Evolutionary conservation across 768 basidiomycete species (phyloP).

Genomic region (Imleria badia): DNA sequence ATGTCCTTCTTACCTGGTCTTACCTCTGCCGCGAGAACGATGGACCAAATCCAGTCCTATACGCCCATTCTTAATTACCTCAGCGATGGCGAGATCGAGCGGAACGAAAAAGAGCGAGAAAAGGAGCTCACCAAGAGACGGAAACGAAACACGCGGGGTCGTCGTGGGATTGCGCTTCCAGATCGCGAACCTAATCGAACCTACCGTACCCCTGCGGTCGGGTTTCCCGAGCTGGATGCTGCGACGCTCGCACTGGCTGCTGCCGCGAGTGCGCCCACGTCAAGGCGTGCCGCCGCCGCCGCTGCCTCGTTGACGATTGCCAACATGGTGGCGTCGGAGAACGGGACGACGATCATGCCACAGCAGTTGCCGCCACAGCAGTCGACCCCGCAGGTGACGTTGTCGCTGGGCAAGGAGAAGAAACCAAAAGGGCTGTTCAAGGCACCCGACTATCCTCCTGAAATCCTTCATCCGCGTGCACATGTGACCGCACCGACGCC

Average conservation of each 20-base stretch:
- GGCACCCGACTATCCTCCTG: constrained; percentile 55
- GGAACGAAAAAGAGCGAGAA: constrained; percentile 89
- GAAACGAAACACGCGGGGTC: constrained; percentile 79
- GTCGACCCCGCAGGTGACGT: constrained; percentile 29
- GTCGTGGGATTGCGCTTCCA: constrained; percentile 79
- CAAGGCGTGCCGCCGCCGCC: constrained; percentile 82
- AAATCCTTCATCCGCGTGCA: constrained; percentile 61
- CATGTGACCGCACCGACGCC: constrained; percentile 56
- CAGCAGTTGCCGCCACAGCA: constrained; percentile 44
- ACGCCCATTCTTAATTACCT: constrained; percentile 90
- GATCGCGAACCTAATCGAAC: constrained; percentile 94
- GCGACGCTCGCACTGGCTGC: constrained; percentile 65
- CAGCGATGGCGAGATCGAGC: constrained; percentile 85
- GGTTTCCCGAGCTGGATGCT: constrained; percentile 77
- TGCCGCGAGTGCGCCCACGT: constrained; percentile 65
- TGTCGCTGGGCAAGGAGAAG: constrained; percentile 57
- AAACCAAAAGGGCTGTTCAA: constrained; percentile 73
- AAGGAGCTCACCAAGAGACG: constrained; percentile 86
- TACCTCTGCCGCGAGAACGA: constrained; percentile 63
- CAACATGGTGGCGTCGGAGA: constrained; percentile 90
- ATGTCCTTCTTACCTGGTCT: constrained; percentile 87
- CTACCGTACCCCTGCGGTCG: constrained; percentile 84
- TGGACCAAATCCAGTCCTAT: constrained; percentile 75
- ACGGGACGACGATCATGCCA: constrained; percentile 60
- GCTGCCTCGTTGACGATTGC: constrained; percentile 84